These are phyloP conservation scores for Phytophthora fragariae DNA, from an alignment of 352 stramenopile genomes.

Conservation along the genomic window DNA sequence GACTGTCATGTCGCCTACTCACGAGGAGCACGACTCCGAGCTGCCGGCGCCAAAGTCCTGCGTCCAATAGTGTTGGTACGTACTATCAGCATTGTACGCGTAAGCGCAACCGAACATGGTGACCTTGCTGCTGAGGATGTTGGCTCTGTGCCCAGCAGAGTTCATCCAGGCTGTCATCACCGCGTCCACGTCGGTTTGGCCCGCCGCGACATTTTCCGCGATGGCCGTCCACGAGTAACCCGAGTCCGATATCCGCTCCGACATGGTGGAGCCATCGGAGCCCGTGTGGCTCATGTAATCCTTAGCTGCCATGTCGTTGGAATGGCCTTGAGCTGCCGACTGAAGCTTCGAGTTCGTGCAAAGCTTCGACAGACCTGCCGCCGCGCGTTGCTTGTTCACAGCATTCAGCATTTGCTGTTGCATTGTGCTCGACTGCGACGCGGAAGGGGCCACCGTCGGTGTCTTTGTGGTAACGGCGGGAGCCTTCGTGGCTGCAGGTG, in stretches of 20 bases:
- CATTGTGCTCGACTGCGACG: constrained; percentile 22
- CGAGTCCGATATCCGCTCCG: constrained; percentile 40
- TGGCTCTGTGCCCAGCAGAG: constrained; percentile 33
- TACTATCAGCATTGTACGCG: constrained; percentile 47
- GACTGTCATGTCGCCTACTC: not conserved
- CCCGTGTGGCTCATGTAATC: constrained; percentile 60
- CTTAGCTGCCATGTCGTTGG: constrained; percentile 51
- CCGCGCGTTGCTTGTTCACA: constrained; percentile 53
- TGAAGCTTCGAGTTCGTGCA: constrained; percentile 47
- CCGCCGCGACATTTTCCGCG: constrained; percentile 57
- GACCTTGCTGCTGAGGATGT: constrained; percentile 36
- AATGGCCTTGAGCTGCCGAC: constrained; percentile 30
- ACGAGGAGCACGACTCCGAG: constrained; percentile 34
- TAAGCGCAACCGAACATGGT: constrained; percentile 51
- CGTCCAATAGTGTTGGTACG: constrained; percentile 69
- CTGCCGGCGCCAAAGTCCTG: constrained; percentile 56
- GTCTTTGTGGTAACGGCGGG: constrained; percentile 6
- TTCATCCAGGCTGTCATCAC: constrained; percentile 55
- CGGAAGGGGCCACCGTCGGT: constrained; percentile 3
- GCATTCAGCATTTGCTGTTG: constrained; percentile 45
- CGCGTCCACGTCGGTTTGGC: constrained; percentile 37
- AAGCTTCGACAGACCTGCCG: constrained; percentile 32
- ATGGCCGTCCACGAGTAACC: constrained; percentile 50
- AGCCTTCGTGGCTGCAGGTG: constrained; percentile 19
- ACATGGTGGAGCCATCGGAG: constrained; percentile 45